Conservation (phyloP, 352 stramenopile genomes). For the Pythium scleroteichum region DNA sequence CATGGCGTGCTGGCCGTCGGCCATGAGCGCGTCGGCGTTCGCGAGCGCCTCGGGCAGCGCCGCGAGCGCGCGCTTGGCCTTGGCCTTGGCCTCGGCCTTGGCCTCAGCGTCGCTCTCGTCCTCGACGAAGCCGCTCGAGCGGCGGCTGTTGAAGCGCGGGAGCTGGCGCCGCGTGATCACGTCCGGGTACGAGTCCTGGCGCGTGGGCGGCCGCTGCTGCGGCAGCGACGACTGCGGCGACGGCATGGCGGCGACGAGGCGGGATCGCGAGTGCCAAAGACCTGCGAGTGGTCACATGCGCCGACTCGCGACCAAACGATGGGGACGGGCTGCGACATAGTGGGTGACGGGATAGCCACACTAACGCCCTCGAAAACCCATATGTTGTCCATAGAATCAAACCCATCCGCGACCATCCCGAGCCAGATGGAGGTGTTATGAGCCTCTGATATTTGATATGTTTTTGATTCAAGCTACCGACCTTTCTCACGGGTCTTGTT, state of each 20-base stretch:
- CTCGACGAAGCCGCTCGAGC: constrained; percentile 19
- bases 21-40: constrained; percentile 49
- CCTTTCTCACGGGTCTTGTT: too few relatives aligned
- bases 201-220: constrained; percentile 9
- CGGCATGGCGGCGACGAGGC: not conserved
- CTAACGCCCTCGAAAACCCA: constrained; percentile 1
- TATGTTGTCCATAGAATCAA: not conserved
- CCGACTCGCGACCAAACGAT: too few relatives aligned
- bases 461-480: not conserved
- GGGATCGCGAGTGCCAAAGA: constrained; percentile 8
- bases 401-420: not conserved
- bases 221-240: constrained; percentile 1
- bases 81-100: constrained; percentile 6
- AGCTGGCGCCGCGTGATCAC: constrained; percentile 28
- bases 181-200: constrained; percentile 13
- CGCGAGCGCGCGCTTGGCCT: constrained; percentile 2
- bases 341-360: too few relatives aligned
- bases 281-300: too few relatives aligned
- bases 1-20: constrained; percentile 49
- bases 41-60: constrained; percentile 36
- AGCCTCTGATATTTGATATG: constrained; percentile 1
- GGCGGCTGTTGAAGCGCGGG: constrained; percentile 36
- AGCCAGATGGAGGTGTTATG: too few relatives aligned
- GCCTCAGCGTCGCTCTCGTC: constrained; percentile 8
- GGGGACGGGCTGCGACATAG: too few relatives aligned